phyloP scores from a whole-genome alignment of 2,329 filamentous ascomycete genomes.

The Cucurbitaria berberidis region DNA sequence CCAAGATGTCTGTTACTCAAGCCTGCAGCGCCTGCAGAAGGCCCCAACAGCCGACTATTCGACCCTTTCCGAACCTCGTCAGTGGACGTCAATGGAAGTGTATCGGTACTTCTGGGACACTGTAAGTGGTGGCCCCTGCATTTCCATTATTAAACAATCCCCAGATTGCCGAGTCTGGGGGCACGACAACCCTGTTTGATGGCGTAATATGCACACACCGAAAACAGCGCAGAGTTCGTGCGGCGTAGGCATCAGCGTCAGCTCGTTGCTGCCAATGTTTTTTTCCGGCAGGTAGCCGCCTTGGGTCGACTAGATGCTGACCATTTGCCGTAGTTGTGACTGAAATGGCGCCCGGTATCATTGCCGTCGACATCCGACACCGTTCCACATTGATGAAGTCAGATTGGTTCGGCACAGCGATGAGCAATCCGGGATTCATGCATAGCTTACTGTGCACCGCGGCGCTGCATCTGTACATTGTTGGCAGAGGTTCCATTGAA shows the following conservation, averaged over 20 bases:
- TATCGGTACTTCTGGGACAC: constrained; percentile 44
- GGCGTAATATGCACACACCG: neutral
- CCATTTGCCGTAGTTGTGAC: constrained; percentile 32
- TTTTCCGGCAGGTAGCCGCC: neutral
- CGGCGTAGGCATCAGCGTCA: neutral
- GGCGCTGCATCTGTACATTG: constrained; percentile 43
- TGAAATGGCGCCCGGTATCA: constrained; percentile 46
- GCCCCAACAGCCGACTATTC: constrained; percentile 34
- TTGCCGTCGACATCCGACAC: constrained; percentile 45
- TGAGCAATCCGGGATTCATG: constrained; percentile 47
- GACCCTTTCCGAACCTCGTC: constrained; percentile 44
- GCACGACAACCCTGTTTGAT: constrained; percentile 4
- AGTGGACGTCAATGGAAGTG: constrained; percentile 31
- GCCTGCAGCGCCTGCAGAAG: constrained; percentile 24
- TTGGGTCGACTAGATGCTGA: constrained; percentile 22
- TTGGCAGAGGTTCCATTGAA: constrained; percentile 39
- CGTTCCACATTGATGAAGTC: constrained; percentile 45
- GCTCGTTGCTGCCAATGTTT: neutral
- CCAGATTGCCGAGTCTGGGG: constrained; percentile 17
- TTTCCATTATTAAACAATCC: constrained; percentile 9
- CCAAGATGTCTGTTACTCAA: constrained; percentile 34
- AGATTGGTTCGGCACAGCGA: constrained; percentile 47
- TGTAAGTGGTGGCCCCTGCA: constrained; percentile 39
- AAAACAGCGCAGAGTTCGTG: neutral
- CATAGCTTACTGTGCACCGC: constrained; percentile 46